Percentiles rank a stretch among this genome's conserved stretches.
phyloP scores from a whole-genome alignment of 169 alveolate genomes.

The Amoebophrya sp. region DNA sequence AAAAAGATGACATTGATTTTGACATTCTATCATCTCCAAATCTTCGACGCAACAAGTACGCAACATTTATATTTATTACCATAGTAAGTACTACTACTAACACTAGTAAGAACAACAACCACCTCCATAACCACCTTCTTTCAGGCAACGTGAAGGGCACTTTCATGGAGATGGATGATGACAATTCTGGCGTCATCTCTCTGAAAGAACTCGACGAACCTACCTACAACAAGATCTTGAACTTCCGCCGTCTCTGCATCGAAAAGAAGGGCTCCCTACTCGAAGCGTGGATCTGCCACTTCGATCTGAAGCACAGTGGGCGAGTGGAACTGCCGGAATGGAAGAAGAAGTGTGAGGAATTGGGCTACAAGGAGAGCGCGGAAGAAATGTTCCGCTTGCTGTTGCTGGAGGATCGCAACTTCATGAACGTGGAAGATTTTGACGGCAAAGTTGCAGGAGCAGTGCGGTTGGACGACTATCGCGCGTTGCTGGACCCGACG shows the following conservation, averaged over 20 bases:
- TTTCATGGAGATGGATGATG: constrained; percentile 6
- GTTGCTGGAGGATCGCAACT: background rate
- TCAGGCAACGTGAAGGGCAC: constrained; percentile 19
- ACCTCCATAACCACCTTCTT: too few species aligned
- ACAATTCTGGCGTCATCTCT: background rate
- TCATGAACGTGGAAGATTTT: background rate
- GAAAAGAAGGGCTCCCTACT: background rate
- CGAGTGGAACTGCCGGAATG: constrained; percentile 12
- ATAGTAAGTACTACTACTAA: too few species aligned
- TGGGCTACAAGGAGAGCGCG: background rate
- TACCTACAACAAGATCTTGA: background rate
- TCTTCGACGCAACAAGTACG: too few species aligned
- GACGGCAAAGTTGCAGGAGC: background rate
- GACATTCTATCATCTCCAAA: too few species aligned
- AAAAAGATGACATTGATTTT: too few species aligned
- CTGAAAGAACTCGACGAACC: constrained; percentile 17
- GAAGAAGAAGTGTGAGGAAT: background rate
- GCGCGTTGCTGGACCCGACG: background rate
- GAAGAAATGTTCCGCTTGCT: background rate
- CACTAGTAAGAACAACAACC: too few species aligned
- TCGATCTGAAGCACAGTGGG: background rate
- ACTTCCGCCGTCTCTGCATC: background rate
- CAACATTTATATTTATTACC: too few species aligned
- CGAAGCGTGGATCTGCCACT: constrained; percentile 26
- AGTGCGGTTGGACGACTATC: constrained; percentile 2